These are phyloP conservation scores for Spergularia bocconei DNA, from an alignment of 148 eudicot genomes.

Conservation along the genomic window DNA sequence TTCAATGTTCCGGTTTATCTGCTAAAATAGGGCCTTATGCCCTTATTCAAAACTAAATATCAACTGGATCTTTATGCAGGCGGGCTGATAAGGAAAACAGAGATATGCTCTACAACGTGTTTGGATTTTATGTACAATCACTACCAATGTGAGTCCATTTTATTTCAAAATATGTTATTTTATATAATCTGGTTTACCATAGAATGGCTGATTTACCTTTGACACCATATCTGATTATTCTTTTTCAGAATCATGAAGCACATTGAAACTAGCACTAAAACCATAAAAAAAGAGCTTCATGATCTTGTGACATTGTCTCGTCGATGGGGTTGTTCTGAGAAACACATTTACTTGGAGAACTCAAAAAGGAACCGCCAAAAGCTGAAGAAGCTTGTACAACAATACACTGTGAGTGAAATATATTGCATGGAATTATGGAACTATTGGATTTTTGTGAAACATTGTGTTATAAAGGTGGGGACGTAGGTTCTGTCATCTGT, in stretches of 20 bases:
- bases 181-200: constrained; percentile 6
- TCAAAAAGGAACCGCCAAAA: constrained; percentile 71
- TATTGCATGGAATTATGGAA: neutral
- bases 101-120: constrained; percentile 71
- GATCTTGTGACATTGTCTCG: constrained; percentile 54
- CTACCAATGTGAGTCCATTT: constrained; percentile 65
- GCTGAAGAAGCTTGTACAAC: constrained; percentile 63
- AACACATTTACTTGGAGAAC: constrained; percentile 52
- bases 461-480: no score
- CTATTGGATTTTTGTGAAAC: no score
- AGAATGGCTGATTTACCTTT: neutral
- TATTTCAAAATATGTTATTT: neutral
- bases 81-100: constrained; percentile 48
- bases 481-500: no score
- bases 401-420: constrained; percentile 68
- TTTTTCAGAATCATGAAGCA: constrained; percentile 57
- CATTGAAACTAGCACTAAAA: constrained; percentile 49
- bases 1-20: no score
- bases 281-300: constrained; percentile 57
- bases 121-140: constrained; percentile 78
- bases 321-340: constrained; percentile 64
- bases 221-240: neutral
- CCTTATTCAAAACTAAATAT: neutral
- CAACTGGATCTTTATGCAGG: constrained; percentile 39
- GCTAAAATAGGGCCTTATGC: no score